Conservation (phyloP, 2,329 filamentous ascomycete genomes). For the Anthostomella pinea region DNA sequence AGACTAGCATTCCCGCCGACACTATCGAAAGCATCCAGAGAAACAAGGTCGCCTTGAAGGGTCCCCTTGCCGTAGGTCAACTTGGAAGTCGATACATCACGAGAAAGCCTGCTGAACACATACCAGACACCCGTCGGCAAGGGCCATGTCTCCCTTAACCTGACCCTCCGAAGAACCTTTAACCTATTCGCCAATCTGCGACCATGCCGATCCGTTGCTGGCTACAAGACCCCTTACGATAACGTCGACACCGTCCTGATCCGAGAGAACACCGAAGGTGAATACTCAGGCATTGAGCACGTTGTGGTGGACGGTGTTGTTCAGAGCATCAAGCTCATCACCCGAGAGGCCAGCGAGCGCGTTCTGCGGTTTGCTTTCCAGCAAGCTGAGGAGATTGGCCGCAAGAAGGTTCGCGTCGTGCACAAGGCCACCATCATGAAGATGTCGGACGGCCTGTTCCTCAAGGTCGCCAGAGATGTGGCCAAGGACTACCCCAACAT, state of each 20-base stretch:
- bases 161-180: constrained; percentile 97
- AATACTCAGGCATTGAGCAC: constrained; percentile 99
- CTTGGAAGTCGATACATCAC: constrained; percentile 4
- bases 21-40: constrained; percentile 90
- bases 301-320: constrained; percentile 96
- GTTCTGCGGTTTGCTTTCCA: constrained; percentile 98
- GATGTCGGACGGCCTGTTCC: constrained; percentile 98
- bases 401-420: constrained; percentile 94
- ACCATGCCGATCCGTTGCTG: constrained; percentile 93
- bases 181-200: constrained; percentile 99
- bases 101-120: constrained; percentile 11
- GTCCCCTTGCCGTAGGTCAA: constrained; percentile 80
- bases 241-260: constrained; percentile 96
- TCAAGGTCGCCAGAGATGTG: constrained; percentile 79
- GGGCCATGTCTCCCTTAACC: constrained; percentile 97
- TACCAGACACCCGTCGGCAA: constrained; percentile 88
- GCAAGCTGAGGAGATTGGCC: constrained; percentile 88
- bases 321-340: constrained; percentile 99
- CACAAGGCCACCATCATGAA: constrained; percentile 99
- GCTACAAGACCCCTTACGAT: constrained; percentile 98
- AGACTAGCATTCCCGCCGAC: constrained; percentile 88
- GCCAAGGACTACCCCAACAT: constrained; percentile 94
- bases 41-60: constrained; percentile 98
- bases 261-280: constrained; percentile 99
- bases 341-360: constrained; percentile 87